Evolutionary conservation across 768 basidiomycete genomes (phyloP), one percentile per base, ranked within the genome.

Genomic region (Leucocoprinus leucothites): DNA sequence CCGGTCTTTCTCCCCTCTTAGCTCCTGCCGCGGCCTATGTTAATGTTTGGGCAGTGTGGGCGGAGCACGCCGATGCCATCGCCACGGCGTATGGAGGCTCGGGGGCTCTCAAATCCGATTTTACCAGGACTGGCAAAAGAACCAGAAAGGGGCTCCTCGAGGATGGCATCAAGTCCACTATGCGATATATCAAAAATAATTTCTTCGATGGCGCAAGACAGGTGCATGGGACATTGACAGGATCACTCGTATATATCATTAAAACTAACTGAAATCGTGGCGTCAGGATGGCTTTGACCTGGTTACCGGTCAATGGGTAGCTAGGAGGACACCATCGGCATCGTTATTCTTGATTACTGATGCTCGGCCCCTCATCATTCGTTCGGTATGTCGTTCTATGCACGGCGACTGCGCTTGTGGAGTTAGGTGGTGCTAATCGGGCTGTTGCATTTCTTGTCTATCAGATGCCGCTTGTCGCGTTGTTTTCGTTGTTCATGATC

Each of bases 31-130:
- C 4, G 16, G n/a, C 25, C n/a, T 47, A n/a, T 28, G 28, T 21
- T 31, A 13, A 35, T 52, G 40, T 42, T 22, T 53, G 40, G 28
- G 43, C 61, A 98, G 96, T 98, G 74, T 99, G 97, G 97, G 88
- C 97, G 22, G 91, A 98, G 63, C 96, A 98, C 65, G 97, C 92
- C 14, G 94, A 99, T 69, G 75, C 79, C 46, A 91, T 99, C 59
- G 85, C 94, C 0, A 83, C 78, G 44, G 94, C 95, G 0, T 99
- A 99, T 70, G 90, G 87, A 45, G 97, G 97, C 18, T 94, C 95
- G 26, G 96, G 91, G 11, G 97, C 97, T 1, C 70, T 99, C 61
- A 99, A 99, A 70, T 92, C 94, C 0, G 97, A 98, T 70, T 97
- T 94, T 66, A 98, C 96, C 16, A 80, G 95, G 48, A 98, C 94